Evolutionary conservation across 140 eudicot genomes (phyloP).

Genomic region (Bidens hawaiensis): DNA sequence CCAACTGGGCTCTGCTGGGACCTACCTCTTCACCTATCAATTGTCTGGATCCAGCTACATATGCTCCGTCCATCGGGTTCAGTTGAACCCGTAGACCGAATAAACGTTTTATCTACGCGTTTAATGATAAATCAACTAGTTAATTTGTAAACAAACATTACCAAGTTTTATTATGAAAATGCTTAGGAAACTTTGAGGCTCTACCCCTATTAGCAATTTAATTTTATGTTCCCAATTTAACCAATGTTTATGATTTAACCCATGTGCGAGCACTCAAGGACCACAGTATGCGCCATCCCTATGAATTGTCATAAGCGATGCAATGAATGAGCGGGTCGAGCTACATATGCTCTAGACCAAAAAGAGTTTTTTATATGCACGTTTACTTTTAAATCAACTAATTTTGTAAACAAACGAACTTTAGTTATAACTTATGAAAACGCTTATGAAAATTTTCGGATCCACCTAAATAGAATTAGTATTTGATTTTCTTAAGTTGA

Average conservation of each 20-base stretch:
- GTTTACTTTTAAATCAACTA: too few species aligned
- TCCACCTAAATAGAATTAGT: too few species aligned
- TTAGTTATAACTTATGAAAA: too few species aligned
- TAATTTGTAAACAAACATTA: not conserved
- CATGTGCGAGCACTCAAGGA: too few species aligned
- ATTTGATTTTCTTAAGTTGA: too few species aligned
- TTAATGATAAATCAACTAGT: not conserved
- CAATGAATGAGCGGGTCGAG: not conserved
- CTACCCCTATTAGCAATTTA: not conserved
- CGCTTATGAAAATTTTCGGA: too few species aligned
- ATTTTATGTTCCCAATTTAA: too few species aligned
- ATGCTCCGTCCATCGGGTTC: not conserved
- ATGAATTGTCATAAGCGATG: not conserved
- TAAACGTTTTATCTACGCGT: not conserved
- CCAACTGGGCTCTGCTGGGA: too few species aligned
- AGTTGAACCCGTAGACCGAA: not conserved
- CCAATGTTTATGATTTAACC: not conserved
- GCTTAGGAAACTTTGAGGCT: not conserved
- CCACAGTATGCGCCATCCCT: conserved; percentile 9
- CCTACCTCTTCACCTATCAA: too few species aligned
- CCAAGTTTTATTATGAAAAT: not conserved
- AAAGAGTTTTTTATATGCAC: too few species aligned
- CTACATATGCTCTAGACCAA: too few species aligned
- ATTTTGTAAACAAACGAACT: too few species aligned
- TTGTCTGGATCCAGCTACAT: not conserved